These are phyloP conservation scores for Barnettozyma populi DNA, from an alignment of 805 yeast species.

Conservation along the genomic window DNA sequence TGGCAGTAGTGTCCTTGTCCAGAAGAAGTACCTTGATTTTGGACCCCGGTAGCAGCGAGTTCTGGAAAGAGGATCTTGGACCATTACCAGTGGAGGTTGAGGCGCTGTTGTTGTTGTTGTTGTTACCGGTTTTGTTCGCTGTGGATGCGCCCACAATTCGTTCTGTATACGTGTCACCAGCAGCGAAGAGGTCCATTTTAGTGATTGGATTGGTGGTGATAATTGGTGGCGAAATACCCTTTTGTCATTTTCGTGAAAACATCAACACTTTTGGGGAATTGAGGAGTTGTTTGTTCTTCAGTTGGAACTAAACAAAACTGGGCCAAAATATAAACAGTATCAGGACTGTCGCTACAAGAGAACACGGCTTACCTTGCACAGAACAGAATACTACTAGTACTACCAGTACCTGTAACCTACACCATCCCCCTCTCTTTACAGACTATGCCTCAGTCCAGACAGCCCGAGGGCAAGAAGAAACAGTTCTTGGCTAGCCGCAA, in stretches of 20 bases:
- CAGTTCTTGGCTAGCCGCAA: constrained; percentile 18
- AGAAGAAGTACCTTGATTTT: constrained; percentile 69
- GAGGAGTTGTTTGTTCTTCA: not conserved
- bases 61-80: not conserved
- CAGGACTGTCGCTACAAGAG: too few species aligned
- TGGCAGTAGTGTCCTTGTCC: constrained; percentile 74
- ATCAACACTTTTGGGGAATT: not conserved
- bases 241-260: not conserved
- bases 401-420: too few species aligned
- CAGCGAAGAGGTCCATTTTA: constrained; percentile 43
- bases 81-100: not conserved
- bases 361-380: too few species aligned
- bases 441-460: constrained; percentile 4
- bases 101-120: not conserved
- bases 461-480: constrained; percentile 15
- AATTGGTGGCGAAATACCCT: not conserved
- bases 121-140: too few species aligned
- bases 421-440: not conserved
- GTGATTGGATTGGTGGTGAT: not conserved
- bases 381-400: too few species aligned
- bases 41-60: constrained; percentile 22
- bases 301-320: not conserved
- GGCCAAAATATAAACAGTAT: too few species aligned
- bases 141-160: constrained; percentile 28
- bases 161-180: constrained; percentile 39